phyloP scores from a whole-genome alignment of 2,329 filamentous ascomycete genomes.

The Colletotrichum spinosum region DNA sequence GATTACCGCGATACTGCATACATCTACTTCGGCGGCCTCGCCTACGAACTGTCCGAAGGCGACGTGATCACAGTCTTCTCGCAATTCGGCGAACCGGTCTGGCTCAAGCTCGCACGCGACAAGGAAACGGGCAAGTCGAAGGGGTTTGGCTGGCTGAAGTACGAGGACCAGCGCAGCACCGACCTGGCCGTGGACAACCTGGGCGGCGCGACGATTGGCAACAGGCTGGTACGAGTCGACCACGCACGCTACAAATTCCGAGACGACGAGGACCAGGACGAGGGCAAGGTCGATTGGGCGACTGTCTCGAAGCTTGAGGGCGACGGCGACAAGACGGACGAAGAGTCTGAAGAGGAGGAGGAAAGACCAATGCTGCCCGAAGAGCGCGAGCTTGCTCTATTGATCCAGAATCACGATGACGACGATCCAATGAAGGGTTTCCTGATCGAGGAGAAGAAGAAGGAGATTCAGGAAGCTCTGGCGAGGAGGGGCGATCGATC shows the following conservation, averaged over 20 bases:
- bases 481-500: slow-evolving; percentile 60
- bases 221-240: slow-evolving; percentile 86
- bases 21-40: slow-evolving; percentile 93
- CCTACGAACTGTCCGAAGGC: slow-evolving; percentile 93
- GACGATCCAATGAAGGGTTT: slow-evolving; percentile 98
- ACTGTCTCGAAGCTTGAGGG: slow-evolving; percentile 68
- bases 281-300: slow-evolving; percentile 69
- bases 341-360: slow-evolving; percentile 56
- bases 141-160: slow-evolving; percentile 97
- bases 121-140: slow-evolving; percentile 96
- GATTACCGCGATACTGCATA: slow-evolving; percentile 99
- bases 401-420: slow-evolving; percentile 87
- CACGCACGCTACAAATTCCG: slow-evolving; percentile 91
- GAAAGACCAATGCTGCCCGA: slow-evolving; percentile 78
- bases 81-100: slow-evolving; percentile 94
- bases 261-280: slow-evolving; percentile 78
- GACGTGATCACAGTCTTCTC: slow-evolving; percentile 97
- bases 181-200: slow-evolving; percentile 97
- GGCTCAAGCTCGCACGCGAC: slow-evolving; percentile 91
- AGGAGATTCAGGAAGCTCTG: slow-evolving; percentile 81
- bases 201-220: slow-evolving; percentile 85
- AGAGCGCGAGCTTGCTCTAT: slow-evolving; percentile 80
- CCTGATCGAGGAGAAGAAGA: slow-evolving; percentile 89
- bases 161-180: slow-evolving; percentile 96
- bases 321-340: slow-evolving; percentile 58